A percentile compares a stretch with the other conserved stretches of the same genome.
phyloP scores from a whole-genome alignment of 768 basidiomycete genomes.

The Suillus bovinus region DNA sequence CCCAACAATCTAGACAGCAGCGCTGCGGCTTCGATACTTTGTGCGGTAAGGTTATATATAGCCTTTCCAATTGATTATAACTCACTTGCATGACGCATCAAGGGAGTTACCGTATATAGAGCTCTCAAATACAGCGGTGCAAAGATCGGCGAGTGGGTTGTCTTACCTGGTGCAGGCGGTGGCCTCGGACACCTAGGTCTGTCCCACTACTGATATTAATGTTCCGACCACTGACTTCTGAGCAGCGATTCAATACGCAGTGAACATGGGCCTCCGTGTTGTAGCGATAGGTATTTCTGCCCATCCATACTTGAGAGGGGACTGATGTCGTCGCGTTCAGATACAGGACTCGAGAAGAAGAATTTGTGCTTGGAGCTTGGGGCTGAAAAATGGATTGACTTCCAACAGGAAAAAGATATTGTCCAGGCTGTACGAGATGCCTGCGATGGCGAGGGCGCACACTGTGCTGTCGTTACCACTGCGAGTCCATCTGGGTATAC shows the following conservation, averaged over 20 bases:
- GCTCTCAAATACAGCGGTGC: slow-evolving; percentile 75
- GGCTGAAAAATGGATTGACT: slow-evolving; percentile 81
- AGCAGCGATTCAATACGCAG: slow-evolving; percentile 79
- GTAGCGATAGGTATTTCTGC: slow-evolving; percentile 60
- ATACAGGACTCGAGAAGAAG: slow-evolving; percentile 74
- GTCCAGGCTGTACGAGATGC: slow-evolving; percentile 62
- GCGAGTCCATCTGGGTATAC: slow-evolving; percentile 43
- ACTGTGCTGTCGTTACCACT: slow-evolving; percentile 64
- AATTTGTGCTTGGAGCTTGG: slow-evolving; percentile 61
- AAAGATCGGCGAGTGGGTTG: slow-evolving; percentile 71
- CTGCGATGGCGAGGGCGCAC: slow-evolving; percentile 71
- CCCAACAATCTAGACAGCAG: slow-evolving; percentile 66
- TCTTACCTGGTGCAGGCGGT: slow-evolving; percentile 76
- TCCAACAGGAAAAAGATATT: slow-evolving; percentile 63
- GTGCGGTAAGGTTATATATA: slow-evolving; percentile 50
- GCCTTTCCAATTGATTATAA: slow-evolving; percentile 4
- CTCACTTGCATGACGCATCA: not conserved
- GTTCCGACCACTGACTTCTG: not conserved
- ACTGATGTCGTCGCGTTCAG: slow-evolving; percentile 31
- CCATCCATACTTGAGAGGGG: not conserved
- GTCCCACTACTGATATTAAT: not conserved
- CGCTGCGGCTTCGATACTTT: slow-evolving; percentile 74
- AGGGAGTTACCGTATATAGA: slow-evolving; percentile 86
- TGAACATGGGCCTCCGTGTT: slow-evolving; percentile 73
- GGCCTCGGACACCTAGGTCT: slow-evolving; percentile 81